Percentiles rank a stretch among this genome's conserved stretches.
phyloP scores from a whole-genome alignment of 2,329 filamentous ascomycete species.

The Penicillium sp. region DNA sequence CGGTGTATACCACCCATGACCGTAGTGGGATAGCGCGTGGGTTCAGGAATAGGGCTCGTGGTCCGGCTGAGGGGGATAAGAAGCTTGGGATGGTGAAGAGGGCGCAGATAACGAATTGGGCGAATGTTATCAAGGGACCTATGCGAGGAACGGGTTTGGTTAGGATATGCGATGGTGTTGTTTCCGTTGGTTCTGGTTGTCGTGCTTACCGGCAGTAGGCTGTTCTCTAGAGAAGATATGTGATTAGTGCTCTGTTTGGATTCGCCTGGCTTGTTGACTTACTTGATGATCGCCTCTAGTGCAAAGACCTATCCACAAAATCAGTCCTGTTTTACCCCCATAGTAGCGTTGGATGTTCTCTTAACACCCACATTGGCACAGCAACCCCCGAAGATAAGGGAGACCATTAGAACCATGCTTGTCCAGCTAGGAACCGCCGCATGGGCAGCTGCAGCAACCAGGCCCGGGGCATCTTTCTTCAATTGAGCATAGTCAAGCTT shows the following conservation, averaged over 20 bases:
- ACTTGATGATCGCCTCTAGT: constrained; percentile 92
- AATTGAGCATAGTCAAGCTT: constrained; percentile 2
- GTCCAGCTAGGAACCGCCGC: constrained; percentile 59
- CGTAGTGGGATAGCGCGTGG: constrained; percentile 77
- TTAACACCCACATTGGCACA: constrained; percentile 75
- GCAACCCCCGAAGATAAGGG: constrained; percentile 91
- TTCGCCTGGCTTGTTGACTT: constrained; percentile 41
- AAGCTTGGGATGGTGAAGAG: constrained; percentile 74
- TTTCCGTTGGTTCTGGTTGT: neutral
- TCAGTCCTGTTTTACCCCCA: constrained; percentile 21
- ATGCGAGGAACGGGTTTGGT: constrained; percentile 3
- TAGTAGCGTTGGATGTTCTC: constrained; percentile 1
- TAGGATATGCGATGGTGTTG: neutral
- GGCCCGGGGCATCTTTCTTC: constrained; percentile 11
- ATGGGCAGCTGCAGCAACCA: constrained; percentile 34
- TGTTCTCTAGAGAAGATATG: constrained; percentile 63
- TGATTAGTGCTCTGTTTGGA: constrained; percentile 12
- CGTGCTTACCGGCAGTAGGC: constrained; percentile 69
- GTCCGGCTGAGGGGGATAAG: constrained; percentile 60
- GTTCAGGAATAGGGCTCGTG: constrained; percentile 70
- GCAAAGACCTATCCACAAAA: constrained; percentile 72
- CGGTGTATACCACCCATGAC: constrained; percentile 85
- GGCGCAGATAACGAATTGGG: constrained; percentile 82
- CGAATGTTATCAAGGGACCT: constrained; percentile 85
- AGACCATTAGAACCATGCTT: constrained; percentile 66